These are phyloP conservation scores for Massariosphaeria phaeospora DNA, from an alignment of 495 filamentous ascomycete genomes.

Conservation along the genomic window DNA sequence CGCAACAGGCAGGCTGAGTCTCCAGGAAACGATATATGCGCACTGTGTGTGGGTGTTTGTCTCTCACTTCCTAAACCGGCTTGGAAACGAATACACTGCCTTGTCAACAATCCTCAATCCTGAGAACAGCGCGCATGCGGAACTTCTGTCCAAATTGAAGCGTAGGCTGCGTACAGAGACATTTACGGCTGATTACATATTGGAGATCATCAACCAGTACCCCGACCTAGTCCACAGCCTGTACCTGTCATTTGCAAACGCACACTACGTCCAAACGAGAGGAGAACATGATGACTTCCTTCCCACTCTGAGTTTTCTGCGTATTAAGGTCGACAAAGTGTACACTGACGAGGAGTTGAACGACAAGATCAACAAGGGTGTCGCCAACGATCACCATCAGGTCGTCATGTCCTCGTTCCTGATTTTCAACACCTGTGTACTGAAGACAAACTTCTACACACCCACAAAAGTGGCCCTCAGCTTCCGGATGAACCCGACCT, in stretches of 20 bases:
- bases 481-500: conserved; percentile 85
- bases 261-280: conserved; percentile 77
- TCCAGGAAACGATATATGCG: conserved; percentile 95
- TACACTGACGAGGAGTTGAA: conserved; percentile 74
- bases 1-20: conserved; percentile 76
- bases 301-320: conserved; percentile 72
- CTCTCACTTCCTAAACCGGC: conserved; percentile 91
- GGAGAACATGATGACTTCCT: conserved; percentile 76
- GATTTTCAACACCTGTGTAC: conserved; percentile 80
- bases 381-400: conserved; percentile 89
- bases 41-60: conserved; percentile 97
- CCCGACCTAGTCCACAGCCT: conserved; percentile 81
- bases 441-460: conserved; percentile 99
- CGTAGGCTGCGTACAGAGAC: conserved; percentile 91
- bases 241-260: conserved; percentile 86
- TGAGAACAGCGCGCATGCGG: conserved; percentile 76
- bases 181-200: conserved; percentile 95
- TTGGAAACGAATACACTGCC: conserved; percentile 85
- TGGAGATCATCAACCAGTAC: conserved; percentile 91
- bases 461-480: conserved; percentile 97
- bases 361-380: conserved; percentile 72
- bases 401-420: conserved; percentile 98
- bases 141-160: conserved; percentile 93
- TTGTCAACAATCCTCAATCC: conserved; percentile 74
- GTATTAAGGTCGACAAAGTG: conserved; percentile 66